Conservation (phyloP, 441 rosid species). For the Macaranga tanarius region DNA sequence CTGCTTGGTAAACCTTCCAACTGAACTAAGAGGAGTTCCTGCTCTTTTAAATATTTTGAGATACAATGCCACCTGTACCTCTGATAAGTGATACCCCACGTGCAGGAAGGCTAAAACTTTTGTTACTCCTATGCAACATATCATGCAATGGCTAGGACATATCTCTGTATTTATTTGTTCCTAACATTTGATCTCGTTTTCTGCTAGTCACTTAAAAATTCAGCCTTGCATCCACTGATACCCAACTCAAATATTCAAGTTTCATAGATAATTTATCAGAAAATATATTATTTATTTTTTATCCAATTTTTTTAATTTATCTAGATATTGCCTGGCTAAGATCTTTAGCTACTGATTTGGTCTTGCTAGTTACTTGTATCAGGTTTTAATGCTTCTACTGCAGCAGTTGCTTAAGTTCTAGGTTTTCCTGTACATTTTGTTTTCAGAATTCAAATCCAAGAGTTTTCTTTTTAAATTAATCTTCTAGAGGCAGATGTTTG, state of each 20-base stretch:
- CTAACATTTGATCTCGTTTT: not conserved
- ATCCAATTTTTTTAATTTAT: too few species aligned
- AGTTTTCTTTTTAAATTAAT: not conserved
- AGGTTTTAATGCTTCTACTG: not conserved
- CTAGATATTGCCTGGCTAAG: too few species aligned
- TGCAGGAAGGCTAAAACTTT: not conserved
- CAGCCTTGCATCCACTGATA: not conserved
- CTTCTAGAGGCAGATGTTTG: not conserved
- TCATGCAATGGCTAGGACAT: not conserved
- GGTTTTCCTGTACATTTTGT: not conserved
- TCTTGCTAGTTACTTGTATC: not conserved
- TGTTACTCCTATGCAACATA: not conserved
- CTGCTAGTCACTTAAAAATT: not conserved
- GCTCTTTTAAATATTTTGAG: not conserved
- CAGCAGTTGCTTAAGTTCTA: not conserved
- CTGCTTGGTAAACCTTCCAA: not conserved
- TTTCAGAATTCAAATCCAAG: constrained; percentile 3
- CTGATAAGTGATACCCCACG: not conserved
- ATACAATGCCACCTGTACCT: not conserved
- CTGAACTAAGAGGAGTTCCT: not conserved
- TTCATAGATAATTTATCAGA: too few species aligned
- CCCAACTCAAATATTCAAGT: not conserved
- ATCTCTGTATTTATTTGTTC: not conserved
- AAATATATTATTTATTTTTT: not conserved
- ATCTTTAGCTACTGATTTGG: not conserved